Evolutionary conservation across 2,329 filamentous ascomycete genomes (phyloP), one percentile per base, ranked within the genome.

Genomic region (Aspergillus chevalieri): DNA sequence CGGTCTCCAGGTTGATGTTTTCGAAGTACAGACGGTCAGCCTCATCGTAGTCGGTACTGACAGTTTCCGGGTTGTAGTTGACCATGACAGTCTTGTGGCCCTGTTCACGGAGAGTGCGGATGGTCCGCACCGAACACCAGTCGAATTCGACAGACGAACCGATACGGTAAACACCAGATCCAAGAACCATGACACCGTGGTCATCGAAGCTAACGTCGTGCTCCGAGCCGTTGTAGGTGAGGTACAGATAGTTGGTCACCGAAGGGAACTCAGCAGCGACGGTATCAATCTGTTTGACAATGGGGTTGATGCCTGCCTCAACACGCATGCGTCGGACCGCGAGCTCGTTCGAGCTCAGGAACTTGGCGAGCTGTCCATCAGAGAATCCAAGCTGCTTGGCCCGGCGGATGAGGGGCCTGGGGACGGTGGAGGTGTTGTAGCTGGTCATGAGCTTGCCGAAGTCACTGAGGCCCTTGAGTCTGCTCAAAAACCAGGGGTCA

Each of bases 81-180:
- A 95, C 84, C 92, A 97, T 97, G 63, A 97, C 84, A 0, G 93
- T 97, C 78, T 97, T 97, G 76, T 86, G 83, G 2, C 87, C 87
- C 52, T 85, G 81, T 57, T 88, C 82, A 46, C 93, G 83, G 6
- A 98, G 80, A 1, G 93, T 97, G 55, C 92, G 85, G 54, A 97
- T 94, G 5, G 93, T 89, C 52, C 92, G 81, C 24, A 98, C 93
- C 4, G 93, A 95, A 70, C 93, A 97, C 93, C 93, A 98, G 71
- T 98, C 93, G 69, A 98, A 98, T 67, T 98, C 93, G 51, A 98
- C 93, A 0, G 92, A 96, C 0, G 91, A 96, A 57, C 93, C 93
- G 57, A 98, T 98, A 53, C 93, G 84, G 77, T 97, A 97, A 8
- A 96, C 91, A 70, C 92, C 92, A 28, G 91, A 96, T 12, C 92